A percentile compares a stretch with the other conserved stretches of the same genome.
phyloP scores from a whole-genome alignment of 1,284 basidiomycete genomes.

The Moesziomyces parantarcticus region DNA sequence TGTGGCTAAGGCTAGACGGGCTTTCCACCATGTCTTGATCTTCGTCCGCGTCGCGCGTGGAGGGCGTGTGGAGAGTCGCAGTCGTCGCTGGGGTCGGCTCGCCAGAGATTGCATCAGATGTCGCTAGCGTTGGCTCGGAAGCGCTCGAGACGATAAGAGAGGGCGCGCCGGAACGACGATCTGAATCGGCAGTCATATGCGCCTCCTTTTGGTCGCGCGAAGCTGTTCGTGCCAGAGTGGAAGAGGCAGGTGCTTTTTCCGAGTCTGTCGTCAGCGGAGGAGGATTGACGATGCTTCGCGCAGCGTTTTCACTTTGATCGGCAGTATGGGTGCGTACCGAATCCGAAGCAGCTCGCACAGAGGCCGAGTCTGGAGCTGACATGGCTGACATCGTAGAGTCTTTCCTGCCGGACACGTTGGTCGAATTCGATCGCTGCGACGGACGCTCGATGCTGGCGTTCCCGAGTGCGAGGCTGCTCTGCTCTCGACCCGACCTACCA shows the following conservation, averaged over 20 bases:
- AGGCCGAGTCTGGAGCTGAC: constrained; percentile 1
- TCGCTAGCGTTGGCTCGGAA: constrained; percentile 21
- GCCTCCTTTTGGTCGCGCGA: constrained; percentile 6
- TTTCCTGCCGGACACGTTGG: constrained; percentile 19
- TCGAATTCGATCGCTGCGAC: constrained; percentile 26
- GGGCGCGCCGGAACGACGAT: constrained; percentile 2
- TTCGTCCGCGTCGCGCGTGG: constrained; percentile 6
- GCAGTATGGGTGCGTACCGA: constrained; percentile 5
- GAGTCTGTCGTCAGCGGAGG: constrained; percentile 2
- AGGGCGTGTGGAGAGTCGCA: constrained; percentile 6
- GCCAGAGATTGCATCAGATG: not conserved
- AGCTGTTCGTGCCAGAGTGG: not conserved
- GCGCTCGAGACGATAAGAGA: constrained; percentile 38
- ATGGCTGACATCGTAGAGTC: constrained; percentile 15
- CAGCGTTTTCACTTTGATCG: not conserved
- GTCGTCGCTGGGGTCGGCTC: not conserved
- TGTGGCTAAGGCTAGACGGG: constrained; percentile 32
- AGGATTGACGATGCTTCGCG: not conserved
- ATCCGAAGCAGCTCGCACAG: constrained; percentile 26
- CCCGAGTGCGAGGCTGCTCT: constrained; percentile 59
- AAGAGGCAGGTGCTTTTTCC: not conserved
- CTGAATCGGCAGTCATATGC: not conserved
- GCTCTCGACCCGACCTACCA: constrained; percentile 33
- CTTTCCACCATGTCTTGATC: constrained; percentile 33
- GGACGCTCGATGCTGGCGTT: constrained; percentile 55